Conservation (phyloP, 768 basidiomycete genomes). For the Gymnopilus junonius region DNA sequence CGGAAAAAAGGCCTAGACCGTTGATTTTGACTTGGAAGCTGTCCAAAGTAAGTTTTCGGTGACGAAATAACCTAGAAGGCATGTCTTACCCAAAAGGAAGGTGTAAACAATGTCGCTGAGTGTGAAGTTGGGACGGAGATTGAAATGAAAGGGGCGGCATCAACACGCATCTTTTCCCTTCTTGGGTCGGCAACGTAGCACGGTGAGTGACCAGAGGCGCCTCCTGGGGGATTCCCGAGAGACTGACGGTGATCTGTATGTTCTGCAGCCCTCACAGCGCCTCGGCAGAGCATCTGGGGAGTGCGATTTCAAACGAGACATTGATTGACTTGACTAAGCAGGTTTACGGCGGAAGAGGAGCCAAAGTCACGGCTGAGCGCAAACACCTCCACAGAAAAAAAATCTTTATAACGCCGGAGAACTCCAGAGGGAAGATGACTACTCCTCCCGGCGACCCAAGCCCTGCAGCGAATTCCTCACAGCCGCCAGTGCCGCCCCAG, state of each 20-base stretch:
- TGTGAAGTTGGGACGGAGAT: slow-evolving; percentile 36
- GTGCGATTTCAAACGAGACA: slow-evolving; percentile 11
- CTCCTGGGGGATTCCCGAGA: slow-evolving; percentile 6
- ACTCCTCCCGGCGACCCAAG: slow-evolving; percentile 53
- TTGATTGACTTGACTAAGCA: slow-evolving; percentile 45
- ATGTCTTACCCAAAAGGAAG: slow-evolving; percentile 1
- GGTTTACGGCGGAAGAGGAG: slow-evolving; percentile 39
- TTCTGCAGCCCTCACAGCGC: background rate
- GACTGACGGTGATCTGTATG: slow-evolving; percentile 3
- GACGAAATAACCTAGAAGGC: slow-evolving; percentile 10
- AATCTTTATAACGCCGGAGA: slow-evolving; percentile 47
- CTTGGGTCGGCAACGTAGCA: slow-evolving; percentile 25
- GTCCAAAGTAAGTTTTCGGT: background rate
- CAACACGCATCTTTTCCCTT: slow-evolving; percentile 21
- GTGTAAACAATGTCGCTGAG: slow-evolving; percentile 22
- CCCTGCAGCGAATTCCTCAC: slow-evolving; percentile 35
- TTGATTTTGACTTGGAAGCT: background rate
- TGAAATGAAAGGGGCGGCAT: slow-evolving; percentile 36
- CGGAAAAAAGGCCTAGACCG: slow-evolving; percentile 1
- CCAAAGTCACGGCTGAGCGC: slow-evolving; percentile 34
- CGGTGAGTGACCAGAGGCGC: slow-evolving; percentile 4
- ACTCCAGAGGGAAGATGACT: slow-evolving; percentile 44
- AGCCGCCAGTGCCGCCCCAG: slow-evolving; percentile 51
- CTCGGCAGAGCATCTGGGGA: background rate
- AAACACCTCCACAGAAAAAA: slow-evolving; percentile 34